Percentiles rank a stretch among this genome's conserved stretches.
These are phyloP conservation scores for Fusarium sp. DNA, from an alignment of 2,329 filamentous ascomycete genomes.

Conservation along the genomic window DNA sequence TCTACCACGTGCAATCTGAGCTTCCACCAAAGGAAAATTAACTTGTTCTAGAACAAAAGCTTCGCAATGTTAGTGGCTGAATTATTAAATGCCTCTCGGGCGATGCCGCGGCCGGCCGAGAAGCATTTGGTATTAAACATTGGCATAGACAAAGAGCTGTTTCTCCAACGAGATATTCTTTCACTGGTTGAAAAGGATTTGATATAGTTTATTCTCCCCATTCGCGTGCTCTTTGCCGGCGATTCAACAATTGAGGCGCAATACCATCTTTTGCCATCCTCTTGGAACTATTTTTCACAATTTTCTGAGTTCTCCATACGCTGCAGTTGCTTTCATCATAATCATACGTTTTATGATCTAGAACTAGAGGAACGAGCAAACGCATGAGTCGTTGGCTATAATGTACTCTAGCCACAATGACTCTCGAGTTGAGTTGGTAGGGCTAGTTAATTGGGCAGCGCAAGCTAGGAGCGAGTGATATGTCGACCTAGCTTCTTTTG, in stretches of 20 bases:
- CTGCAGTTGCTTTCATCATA: conserved; percentile 9
- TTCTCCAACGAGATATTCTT: neutral
- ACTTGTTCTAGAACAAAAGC: conserved; percentile 41
- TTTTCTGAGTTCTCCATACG: neutral
- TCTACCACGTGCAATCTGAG: neutral
- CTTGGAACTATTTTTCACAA: neutral
- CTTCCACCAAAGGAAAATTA: neutral
- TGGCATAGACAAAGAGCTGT: neutral
- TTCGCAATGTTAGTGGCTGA: conserved; percentile 18
- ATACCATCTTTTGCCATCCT: neutral
- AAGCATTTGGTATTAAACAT: conserved; percentile 11
- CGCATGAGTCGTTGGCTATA: neutral
- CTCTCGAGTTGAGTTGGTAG: neutral
- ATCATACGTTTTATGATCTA: conserved; percentile 21
- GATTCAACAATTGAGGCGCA: conserved; percentile 1
- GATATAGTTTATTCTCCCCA: neutral
- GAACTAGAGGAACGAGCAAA: neutral
- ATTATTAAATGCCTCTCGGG: conserved; percentile 31
- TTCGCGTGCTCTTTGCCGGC: neutral
- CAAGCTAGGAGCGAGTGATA: neutral
- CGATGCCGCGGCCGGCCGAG: conserved; percentile 19
- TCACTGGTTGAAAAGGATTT: neutral
- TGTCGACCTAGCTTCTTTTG: neutral
- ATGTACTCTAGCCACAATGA: neutral
- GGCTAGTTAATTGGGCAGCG: neutral